Conservation (phyloP, 2,329 filamentous ascomycete species). For the Aspergillus texensis region DNA sequence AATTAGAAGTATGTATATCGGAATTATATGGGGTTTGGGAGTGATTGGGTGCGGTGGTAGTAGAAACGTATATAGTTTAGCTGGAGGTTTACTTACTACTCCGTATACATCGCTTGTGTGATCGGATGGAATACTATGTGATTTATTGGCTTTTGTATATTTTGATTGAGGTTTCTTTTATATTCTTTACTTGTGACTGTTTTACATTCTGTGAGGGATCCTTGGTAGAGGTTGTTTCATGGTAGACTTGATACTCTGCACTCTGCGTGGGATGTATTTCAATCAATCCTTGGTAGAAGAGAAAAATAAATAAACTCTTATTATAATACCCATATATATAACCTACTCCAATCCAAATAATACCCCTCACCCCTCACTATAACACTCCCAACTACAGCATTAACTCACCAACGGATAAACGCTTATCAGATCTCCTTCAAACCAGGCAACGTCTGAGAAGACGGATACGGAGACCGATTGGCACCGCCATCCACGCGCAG, state of each 20-base stretch:
- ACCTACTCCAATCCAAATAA: conserved; percentile 4
- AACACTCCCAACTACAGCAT: not conserved
- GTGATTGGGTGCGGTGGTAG: too few species aligned
- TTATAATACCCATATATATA: not conserved
- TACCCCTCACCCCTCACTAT: not conserved
- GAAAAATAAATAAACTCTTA: not conserved
- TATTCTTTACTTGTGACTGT: too few species aligned
- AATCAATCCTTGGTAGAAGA: not conserved
- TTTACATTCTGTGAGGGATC: too few species aligned
- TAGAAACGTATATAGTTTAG: too few species aligned
- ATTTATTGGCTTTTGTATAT: too few species aligned
- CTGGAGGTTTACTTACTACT: too few species aligned
- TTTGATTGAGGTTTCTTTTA: too few species aligned
- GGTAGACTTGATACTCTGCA: not conserved
- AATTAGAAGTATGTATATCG: too few species aligned
- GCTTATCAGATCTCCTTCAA: not conserved
- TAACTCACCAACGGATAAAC: not conserved
- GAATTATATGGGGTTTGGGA: too few species aligned
- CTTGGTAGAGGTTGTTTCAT: not conserved
- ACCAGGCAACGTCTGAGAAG: not conserved
- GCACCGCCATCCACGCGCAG: conserved; percentile 38
- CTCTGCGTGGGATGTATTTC: too few species aligned
- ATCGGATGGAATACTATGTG: too few species aligned
- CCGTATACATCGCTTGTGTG: too few species aligned
- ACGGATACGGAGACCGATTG: conserved; percentile 6